phyloP scores from a whole-genome alignment of 192 early-diverging fungal species.

The Borealophlyctis nickersoniae region DNA sequence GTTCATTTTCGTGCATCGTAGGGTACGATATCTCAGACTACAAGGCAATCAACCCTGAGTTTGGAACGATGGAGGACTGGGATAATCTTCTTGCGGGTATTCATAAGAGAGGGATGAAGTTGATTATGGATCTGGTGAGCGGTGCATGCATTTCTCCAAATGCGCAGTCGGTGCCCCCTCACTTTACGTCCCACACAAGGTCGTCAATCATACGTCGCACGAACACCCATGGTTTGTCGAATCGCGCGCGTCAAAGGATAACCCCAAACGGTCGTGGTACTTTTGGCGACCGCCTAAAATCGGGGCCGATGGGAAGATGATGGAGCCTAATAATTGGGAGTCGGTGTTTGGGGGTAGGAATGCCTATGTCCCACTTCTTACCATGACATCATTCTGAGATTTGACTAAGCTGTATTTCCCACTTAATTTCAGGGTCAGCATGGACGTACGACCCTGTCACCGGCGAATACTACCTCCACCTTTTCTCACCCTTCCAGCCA shows the following conservation, averaged over 20 bases:
- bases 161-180: too few relatives aligned
- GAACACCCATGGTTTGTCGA: not conserved
- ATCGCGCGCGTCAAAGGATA: not conserved
- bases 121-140: conserved; percentile 5
- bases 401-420: not conserved
- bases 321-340: not conserved
- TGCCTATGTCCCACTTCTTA: not conserved
- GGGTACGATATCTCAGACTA: conserved; percentile 4
- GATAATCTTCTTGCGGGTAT: not conserved
- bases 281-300: not conserved
- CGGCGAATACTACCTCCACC: not conserved
- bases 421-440: not conserved
- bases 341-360: not conserved
- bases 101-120: conserved; percentile 4
- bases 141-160: too few relatives aligned
- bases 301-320: not conserved
- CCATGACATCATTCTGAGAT: not conserved
- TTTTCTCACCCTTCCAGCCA: not conserved
- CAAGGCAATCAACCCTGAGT: not conserved
- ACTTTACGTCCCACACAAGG: too few relatives aligned
- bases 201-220: not conserved
- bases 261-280: not conserved
- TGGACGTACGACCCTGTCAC: not conserved
- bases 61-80: conserved; percentile 4
- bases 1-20: too few relatives aligned